These are phyloP conservation scores for Larix kaempferi DNA, from an alignment of 75 land plant genomes.

Conservation along the genomic window DNA sequence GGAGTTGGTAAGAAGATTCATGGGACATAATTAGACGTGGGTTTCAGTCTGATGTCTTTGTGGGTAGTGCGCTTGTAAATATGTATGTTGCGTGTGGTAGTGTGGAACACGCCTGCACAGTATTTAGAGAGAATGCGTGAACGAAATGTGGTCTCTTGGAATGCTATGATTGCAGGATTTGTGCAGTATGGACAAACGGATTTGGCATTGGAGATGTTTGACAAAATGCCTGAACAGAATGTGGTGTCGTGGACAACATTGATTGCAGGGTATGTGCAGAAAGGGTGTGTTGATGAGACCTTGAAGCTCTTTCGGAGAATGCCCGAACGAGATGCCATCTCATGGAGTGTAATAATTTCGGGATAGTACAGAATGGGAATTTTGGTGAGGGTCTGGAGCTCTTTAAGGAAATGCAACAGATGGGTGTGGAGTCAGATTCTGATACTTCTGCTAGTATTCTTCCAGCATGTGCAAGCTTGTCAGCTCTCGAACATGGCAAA, in stretches of 20 bases:
- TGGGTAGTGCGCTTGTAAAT: slow-evolving; percentile 21
- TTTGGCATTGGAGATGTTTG: slow-evolving; percentile 36
- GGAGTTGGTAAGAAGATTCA: slow-evolving; percentile 11
- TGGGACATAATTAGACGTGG: slow-evolving; percentile 4
- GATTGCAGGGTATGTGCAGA: slow-evolving; percentile 5
- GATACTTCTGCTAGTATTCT: neutral
- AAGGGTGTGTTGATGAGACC: neutral
- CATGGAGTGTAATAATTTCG: too few relatives aligned
- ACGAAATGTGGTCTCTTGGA: slow-evolving; percentile 26
- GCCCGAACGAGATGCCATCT: neutral
- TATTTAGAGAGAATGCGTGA: slow-evolving; percentile 7
- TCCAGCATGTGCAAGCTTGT: slow-evolving; percentile 13
- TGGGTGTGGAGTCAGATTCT: neutral
- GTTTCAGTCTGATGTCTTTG: slow-evolving; percentile 14
- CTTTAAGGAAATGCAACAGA: too few relatives aligned
- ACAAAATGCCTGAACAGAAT: slow-evolving; percentile 30
- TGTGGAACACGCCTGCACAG: slow-evolving; percentile 13
- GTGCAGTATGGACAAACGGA: slow-evolving; percentile 19
- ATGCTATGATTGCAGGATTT: slow-evolving; percentile 20
- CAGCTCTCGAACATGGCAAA: slow-evolving; percentile 3
- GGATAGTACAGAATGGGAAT: too few relatives aligned
- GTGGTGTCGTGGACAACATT: slow-evolving; percentile 23
- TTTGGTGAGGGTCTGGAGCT: too few relatives aligned
- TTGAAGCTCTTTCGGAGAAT: neutral
- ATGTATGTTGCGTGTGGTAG: slow-evolving; percentile 18